Evolutionary conservation across 2,329 filamentous ascomycete genomes (phyloP).

Genomic region (Colletotrichum camelliae): DNA sequence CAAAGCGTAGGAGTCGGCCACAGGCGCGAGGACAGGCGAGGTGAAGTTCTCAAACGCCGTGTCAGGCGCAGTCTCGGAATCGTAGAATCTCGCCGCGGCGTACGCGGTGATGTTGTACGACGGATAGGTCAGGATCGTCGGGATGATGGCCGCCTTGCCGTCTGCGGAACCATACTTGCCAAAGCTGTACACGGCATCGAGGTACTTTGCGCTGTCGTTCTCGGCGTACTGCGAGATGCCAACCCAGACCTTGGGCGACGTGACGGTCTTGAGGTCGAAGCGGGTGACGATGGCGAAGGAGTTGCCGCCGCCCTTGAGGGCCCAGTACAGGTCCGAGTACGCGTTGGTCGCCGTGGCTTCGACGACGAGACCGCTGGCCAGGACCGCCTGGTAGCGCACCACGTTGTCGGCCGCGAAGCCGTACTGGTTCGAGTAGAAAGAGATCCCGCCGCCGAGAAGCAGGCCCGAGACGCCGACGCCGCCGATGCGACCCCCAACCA

Average conservation of each 20-base stretch:
- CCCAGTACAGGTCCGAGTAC: constrained; percentile 41
- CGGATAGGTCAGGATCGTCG: constrained; percentile 19
- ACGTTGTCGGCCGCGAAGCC: constrained; percentile 34
- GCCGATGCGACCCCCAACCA: constrained; percentile 31
- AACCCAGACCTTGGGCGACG: constrained; percentile 5
- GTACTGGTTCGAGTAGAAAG: constrained; percentile 33
- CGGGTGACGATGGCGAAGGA: constrained; percentile 42
- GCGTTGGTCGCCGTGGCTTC: constrained; percentile 35
- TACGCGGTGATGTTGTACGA: constrained; percentile 21
- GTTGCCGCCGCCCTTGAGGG: constrained; percentile 38
- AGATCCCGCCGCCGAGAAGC: constrained; percentile 36
- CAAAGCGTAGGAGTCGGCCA: constrained; percentile 8
- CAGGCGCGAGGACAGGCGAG: constrained; percentile 11
- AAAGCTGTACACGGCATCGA: constrained; percentile 25
- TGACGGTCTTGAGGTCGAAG: constrained; percentile 29
- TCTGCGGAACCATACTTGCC: constrained; percentile 18
- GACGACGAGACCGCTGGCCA: constrained; percentile 42
- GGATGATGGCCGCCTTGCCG: constrained; percentile 22
- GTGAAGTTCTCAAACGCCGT: constrained; percentile 24
- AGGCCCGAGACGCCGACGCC: constrained; percentile 33
- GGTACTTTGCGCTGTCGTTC: constrained; percentile 6
- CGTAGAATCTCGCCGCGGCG: constrained; percentile 20
- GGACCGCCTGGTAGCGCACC: constrained; percentile 45
- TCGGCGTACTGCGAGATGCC: constrained; percentile 17
- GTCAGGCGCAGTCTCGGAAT: constrained; percentile 1